Evolutionary conservation across 352 stramenopile species (phyloP).

Genomic region (Hyaloperonospora brassicae): DNA sequence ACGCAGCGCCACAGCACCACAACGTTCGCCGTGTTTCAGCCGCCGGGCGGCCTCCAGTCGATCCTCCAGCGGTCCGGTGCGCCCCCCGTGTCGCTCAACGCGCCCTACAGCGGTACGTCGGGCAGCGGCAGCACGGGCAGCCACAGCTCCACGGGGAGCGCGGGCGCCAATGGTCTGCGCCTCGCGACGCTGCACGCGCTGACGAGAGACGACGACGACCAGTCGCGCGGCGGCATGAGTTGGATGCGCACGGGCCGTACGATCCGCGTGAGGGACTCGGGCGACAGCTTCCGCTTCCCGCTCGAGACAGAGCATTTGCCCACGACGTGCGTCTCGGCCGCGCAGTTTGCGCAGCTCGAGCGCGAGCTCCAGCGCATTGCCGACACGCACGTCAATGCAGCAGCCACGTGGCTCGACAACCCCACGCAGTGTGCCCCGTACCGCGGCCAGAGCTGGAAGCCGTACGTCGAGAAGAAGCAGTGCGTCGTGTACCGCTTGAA

Average conservation of each 20-base stretch:
- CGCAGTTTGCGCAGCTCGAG: conserved; percentile 29
- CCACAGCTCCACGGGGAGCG: conserved; percentile 22
- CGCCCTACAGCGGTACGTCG: conserved; percentile 21
- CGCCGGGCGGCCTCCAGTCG: conserved; percentile 17
- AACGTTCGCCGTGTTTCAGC: conserved; percentile 35
- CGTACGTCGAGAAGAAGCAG: conserved; percentile 60
- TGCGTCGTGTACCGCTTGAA: conserved; percentile 61
- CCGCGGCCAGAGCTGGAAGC: conserved; percentile 57
- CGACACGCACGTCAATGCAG: conserved; percentile 34
- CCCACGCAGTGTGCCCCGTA: conserved; percentile 46
- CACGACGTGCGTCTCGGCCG: conserved; percentile 25
- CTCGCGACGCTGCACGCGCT: too few species aligned
- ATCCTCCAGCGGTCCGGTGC: conserved; percentile 12
- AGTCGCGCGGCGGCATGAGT: conserved; percentile 34
- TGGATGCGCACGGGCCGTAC: conserved; percentile 68
- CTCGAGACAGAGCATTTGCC: conserved; percentile 56
- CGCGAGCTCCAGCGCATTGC: conserved; percentile 28
- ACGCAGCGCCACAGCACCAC: conserved; percentile 29
- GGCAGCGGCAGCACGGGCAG: conserved; percentile 24
- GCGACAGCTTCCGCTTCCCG: conserved; percentile 63
- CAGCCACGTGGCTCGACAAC: conserved; percentile 64
- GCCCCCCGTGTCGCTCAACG: conserved; percentile 11
- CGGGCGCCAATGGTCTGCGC: too few species aligned
- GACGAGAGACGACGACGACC: conserved; percentile 26
- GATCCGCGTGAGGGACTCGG: conserved; percentile 65